Base-by-base conservation (phyloP, 2,329 filamentous ascomycete species). In the Pseudogymnoascus sp. region DNA sequence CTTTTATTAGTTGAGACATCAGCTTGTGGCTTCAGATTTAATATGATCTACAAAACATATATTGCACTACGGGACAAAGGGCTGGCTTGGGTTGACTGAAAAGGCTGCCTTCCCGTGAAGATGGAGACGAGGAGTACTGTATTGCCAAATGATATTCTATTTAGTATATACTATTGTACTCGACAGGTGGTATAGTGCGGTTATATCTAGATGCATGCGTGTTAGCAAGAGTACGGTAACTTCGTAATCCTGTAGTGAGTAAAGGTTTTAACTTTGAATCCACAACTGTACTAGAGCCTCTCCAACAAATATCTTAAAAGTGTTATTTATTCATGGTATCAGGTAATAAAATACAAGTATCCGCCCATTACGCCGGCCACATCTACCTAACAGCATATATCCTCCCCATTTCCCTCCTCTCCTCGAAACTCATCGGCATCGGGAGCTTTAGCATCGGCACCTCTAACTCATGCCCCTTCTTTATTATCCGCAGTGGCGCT, bases 381-480 rank as follows among this genome's bases (percentile, higher is more conserved):
- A 31, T n/a, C 25, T 31, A 52, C 25, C 45, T 52, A n/a, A 52
- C 45, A 12, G 45, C 25, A 31, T 52, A 52, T 31, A 52, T 31
- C 25, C 25, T 52, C n/a, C 45, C n/a, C 45, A 52, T 52, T 4
- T 31, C 45, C 3, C 45, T 52, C 45, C 45, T 52, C 25, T 52
- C 45, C 9, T 52, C 45, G n/a, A 52, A 52, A 52, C 45, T 52
- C 45, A 16, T 52, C n/a, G 45, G 45, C 45, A n/a, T 52, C 8
- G 45, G 45, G 9, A 52, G 25, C 25, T 31, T 31, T 4, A 52
- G 11, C 25, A 31, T 8, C n/a, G 45, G 45, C 25, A 52, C 45
- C 25, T 52, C 45, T 18, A 31, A 16, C n/a, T 52, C 45, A 18
- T 31, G 2, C 1, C 45, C 8, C 45, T 31, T 52, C n/a, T 52